These are phyloP conservation scores for Lepidium africanum DNA, from an alignment of 345 rosid species.

Conservation along the genomic window DNA sequence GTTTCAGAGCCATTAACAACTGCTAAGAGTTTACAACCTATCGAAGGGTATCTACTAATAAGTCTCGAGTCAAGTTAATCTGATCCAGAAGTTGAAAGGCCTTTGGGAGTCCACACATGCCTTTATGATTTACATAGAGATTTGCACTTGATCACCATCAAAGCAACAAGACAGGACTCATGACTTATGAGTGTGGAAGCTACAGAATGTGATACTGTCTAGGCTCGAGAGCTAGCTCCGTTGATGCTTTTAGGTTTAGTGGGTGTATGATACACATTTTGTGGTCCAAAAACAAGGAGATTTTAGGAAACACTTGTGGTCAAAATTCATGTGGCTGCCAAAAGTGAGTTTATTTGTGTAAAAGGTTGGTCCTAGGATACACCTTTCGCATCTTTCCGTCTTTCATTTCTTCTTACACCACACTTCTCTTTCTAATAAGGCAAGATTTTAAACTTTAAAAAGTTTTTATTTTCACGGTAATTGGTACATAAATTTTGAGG, in stretches of 20 bases:
- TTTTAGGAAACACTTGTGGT: neutral
- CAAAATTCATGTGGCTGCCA: conserved; percentile 17
- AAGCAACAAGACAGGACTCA: neutral
- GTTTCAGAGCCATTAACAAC: neutral
- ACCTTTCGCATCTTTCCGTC: conserved; percentile 21
- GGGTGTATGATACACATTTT: conserved; percentile 15
- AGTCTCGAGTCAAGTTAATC: neutral
- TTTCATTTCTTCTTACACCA: conserved; percentile 12
- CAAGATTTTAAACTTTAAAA: neutral
- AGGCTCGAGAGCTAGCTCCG: neutral
- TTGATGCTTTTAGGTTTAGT: conserved; percentile 4
- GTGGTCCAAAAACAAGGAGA: conserved; percentile 16
- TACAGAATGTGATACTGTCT: conserved; percentile 7
- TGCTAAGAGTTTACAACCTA: neutral
- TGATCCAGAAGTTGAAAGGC: neutral
- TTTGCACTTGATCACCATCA: neutral
- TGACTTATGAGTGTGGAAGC: conserved; percentile 7
- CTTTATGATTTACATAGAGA: too few species aligned
- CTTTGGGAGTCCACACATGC: too few species aligned
- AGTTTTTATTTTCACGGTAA: neutral
- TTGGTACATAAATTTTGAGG: neutral
- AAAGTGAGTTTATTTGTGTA: conserved; percentile 19
- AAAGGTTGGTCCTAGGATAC: conserved; percentile 29
- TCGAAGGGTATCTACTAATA: neutral
- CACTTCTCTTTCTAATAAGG: neutral